Evolutionary conservation across 2,329 filamentous ascomycete species (phyloP).

Genomic region (Juglanconis oblonga): DNA sequence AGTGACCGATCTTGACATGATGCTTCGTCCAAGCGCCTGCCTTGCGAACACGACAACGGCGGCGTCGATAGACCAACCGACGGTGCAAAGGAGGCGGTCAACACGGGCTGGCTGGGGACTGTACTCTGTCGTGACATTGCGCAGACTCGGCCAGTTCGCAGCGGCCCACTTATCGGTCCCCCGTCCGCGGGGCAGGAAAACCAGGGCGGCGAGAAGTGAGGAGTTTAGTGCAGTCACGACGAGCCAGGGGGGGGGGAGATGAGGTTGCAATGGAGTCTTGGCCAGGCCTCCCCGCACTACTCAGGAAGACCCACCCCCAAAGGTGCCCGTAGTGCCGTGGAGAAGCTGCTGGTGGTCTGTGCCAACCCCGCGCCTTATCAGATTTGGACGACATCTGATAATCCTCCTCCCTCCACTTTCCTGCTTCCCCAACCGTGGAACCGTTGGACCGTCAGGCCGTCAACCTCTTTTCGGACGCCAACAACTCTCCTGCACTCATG

Average conservation of each 20-base stretch:
- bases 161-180: no score
- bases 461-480: no score
- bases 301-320: no score
- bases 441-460: no score
- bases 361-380: background rate
- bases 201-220: background rate
- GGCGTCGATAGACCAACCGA: background rate
- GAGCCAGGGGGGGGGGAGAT: background rate
- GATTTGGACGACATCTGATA: background rate
- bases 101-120: background rate
- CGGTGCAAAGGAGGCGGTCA: background rate
- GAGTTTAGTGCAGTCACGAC: background rate
- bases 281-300: slow-evolving; percentile 1
- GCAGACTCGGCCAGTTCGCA: no score
- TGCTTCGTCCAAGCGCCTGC: no score
- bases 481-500: no score
- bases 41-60: no score
- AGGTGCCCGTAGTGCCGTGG: no score
- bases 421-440: no score
- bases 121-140: no score
- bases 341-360: background rate
- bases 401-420: background rate
- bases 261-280: slow-evolving; percentile 2
- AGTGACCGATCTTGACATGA: no score
- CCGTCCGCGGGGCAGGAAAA: background rate